phyloP scores from a whole-genome alignment of 805 yeast genomes.

The Yamadazyma ubonensis region DNA sequence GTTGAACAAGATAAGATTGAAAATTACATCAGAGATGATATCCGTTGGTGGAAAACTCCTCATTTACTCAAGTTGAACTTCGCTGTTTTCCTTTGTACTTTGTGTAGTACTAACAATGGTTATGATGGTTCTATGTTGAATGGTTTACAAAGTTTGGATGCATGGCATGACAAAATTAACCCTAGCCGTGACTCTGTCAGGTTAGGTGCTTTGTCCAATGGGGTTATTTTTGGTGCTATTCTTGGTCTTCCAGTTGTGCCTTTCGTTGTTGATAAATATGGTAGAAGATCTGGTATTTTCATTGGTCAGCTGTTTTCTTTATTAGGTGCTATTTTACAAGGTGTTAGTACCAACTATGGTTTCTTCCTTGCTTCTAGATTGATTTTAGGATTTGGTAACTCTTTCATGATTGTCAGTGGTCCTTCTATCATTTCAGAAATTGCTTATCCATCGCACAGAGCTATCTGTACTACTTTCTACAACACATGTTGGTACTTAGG shows the following conservation, averaged over 20 bases:
- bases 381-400: constrained; percentile 46
- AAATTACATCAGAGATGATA: constrained; percentile 17
- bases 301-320: constrained; percentile 26
- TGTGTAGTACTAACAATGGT: constrained; percentile 48
- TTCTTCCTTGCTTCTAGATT: constrained; percentile 46
- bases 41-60: constrained; percentile 32
- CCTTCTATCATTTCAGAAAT: constrained; percentile 51
- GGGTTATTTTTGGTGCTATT: constrained; percentile 42
- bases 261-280: constrained; percentile 32
- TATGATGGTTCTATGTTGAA: constrained; percentile 51
- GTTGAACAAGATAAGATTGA: constrained; percentile 12
- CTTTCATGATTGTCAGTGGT: constrained; percentile 40
- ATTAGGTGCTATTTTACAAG: constrained; percentile 37
- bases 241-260: constrained; percentile 29
- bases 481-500: constrained; percentile 55
- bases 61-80: constrained; percentile 39
- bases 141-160: constrained; percentile 45
- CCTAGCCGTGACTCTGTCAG: constrained; percentile 31
- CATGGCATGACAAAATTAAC: constrained; percentile 42
- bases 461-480: constrained; percentile 42
- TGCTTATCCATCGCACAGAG: constrained; percentile 48
- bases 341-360: constrained; percentile 30
- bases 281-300: constrained; percentile 33
- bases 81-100: constrained; percentile 38
- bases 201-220: constrained; percentile 43